Base-by-base conservation (phyloP, 148 eudicot species). In the Tetragonia tetragonoides region DNA sequence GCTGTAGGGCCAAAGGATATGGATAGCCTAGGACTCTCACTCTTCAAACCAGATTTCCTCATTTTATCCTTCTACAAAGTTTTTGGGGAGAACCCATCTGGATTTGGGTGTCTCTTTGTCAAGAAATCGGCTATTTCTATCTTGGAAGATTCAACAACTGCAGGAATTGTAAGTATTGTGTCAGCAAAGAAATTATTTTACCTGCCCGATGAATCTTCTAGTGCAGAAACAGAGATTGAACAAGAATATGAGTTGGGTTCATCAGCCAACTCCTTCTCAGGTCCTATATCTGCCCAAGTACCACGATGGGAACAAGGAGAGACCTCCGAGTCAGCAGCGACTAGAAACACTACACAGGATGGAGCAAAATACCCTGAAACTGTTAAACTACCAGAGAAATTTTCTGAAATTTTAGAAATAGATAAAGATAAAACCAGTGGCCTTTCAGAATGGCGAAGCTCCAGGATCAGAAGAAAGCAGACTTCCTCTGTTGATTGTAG, bases 1-100 rank as follows among this genome's bases (percentile, higher is more conserved):
- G 93, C 99, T 28, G 85, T 96, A 39, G 93, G 98, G n/a, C 97
- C 99, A 6, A 96, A 96, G 74, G 99, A 93, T 78, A 90, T 96
- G 97, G 89, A 88, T 63, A 93, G 97, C 77, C 90, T 96, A 20
- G 99, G 97, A 24, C 87, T 93, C 42, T 93, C 99, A 9, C 83
- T 96, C 2, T 83, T 93, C 68, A 85, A 83, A 23, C 99, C 99
- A 9, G 99, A 96, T 63, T 96, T 91, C 79, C 79, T 96, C 8
- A 75, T 93, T 40, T 95, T 93, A 70, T 93, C 99, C 6, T 96
- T 93, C 75, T 96, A 96, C 82, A 96, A 93, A 84, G 93, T 96
- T 51, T 90, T 93, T 59, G 99, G 99, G 18, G 93, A 93, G 72
- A 91, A 90, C 70, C 98, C 99, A 20, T 91, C 90, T 40, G 99